Percentiles rank a stretch among this genome's conserved stretches.
phyloP scores from a whole-genome alignment of 1,284 basidiomycete genomes.

The Cystobasidium pallidum region DNA sequence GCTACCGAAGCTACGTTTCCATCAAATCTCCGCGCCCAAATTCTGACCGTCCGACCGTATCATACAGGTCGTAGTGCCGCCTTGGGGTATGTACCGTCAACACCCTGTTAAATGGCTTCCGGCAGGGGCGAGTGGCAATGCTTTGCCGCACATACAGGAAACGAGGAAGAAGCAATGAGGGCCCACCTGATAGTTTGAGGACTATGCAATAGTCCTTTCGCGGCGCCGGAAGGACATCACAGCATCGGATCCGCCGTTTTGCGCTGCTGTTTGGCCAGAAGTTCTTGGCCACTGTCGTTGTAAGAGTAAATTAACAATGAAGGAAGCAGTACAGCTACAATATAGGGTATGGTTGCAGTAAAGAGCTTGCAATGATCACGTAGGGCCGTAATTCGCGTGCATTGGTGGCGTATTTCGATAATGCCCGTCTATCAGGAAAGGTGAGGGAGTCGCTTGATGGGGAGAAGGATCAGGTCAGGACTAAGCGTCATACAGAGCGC shows the following conservation, averaged over 20 bases:
- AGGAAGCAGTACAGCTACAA: no score
- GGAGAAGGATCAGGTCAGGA: not conserved
- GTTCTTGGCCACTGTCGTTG: no score
- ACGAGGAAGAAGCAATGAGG: conserved; percentile 17
- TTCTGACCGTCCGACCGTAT: not conserved
- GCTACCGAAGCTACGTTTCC: not conserved
- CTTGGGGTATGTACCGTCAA: conserved; percentile 46
- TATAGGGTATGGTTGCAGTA: not conserved
- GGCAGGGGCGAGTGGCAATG: conserved; percentile 36
- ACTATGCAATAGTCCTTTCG: no score
- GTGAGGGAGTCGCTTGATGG: not conserved
- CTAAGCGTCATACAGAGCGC: no score
- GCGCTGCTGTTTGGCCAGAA: no score
- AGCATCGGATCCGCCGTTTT: no score
- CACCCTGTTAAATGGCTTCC: conserved; percentile 47
- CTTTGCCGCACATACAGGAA: conserved; percentile 13
- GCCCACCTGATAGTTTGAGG: not conserved
- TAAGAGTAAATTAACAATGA: no score
- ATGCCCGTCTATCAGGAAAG: not conserved
- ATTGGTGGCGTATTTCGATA: conserved; percentile 12
- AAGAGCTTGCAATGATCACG: not conserved
- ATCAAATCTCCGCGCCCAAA: not conserved
- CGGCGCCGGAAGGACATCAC: no score
- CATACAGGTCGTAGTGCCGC: conserved; percentile 44
- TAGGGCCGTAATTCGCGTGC: conserved; percentile 6